A percentile compares a stretch with the other conserved stretches of the same genome.
Evolutionary conservation across 202 grass and related monocot genomes (phyloP).

Genomic region (Zoysia matrella): DNA sequence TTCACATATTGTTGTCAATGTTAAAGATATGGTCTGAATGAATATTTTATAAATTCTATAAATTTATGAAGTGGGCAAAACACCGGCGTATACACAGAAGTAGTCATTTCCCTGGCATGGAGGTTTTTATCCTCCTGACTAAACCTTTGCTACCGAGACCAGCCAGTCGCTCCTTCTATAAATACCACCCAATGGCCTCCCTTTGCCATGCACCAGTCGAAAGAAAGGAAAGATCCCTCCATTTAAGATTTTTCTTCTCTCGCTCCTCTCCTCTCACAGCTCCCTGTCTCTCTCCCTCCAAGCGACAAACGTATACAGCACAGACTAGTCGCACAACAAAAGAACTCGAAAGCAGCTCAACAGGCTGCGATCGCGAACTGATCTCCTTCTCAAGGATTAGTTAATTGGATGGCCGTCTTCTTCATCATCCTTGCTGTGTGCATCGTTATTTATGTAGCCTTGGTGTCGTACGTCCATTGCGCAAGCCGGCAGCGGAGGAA

Average conservation of each 20-base stretch:
- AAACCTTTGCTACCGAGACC: conserved; percentile 1
- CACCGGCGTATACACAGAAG: not conserved
- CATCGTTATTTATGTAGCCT: conserved; percentile 37
- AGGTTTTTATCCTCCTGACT: too few relatives aligned
- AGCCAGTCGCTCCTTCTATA: conserved; percentile 47
- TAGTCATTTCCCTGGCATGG: too few relatives aligned
- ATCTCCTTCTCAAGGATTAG: conserved; percentile 35
- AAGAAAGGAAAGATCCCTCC: conserved; percentile 29
- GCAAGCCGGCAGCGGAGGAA: conserved; percentile 19
- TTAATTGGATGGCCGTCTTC: conserved; percentile 50
- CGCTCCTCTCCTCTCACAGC: not conserved
- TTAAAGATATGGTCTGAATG: too few relatives aligned
- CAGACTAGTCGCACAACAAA: not conserved
- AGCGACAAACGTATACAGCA: too few relatives aligned
- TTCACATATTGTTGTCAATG: too few relatives aligned
- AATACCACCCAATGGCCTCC: conserved; percentile 51
- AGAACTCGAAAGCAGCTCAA: too few relatives aligned
- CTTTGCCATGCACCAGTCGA: too few relatives aligned
- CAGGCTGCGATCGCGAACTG: conserved; percentile 33
- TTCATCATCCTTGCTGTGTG: conserved; percentile 27
- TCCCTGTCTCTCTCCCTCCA: too few relatives aligned
- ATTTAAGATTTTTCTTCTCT: conserved; percentile 43
- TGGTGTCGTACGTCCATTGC: conserved; percentile 31
- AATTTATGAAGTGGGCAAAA: not conserved
- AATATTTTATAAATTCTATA: not conserved